Evolutionary conservation across 1,284 basidiomycete genomes (phyloP).

Genomic region (Exobasidium cylindrosporum): DNA sequence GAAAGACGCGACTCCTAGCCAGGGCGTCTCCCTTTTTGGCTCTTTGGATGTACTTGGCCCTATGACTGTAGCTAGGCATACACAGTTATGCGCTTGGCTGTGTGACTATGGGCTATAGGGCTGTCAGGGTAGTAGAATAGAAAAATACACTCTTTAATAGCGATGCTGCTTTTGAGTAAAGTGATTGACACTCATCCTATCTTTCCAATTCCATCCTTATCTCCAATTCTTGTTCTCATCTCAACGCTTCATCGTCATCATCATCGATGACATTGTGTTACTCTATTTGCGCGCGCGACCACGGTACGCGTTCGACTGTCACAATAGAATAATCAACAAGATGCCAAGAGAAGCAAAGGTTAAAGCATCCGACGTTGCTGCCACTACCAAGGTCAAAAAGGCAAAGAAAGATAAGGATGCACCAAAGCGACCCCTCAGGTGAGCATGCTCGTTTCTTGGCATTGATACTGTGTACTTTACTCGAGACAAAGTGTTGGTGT

Average conservation of each 20-base stretch:
- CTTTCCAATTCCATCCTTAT: not conserved
- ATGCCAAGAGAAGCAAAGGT: slow-evolving; percentile 52
- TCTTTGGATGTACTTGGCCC: not conserved
- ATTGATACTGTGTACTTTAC: not conserved
- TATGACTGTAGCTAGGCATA: no score
- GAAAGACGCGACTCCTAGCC: not conserved
- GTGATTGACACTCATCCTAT: not conserved
- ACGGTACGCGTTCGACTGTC: slow-evolving; percentile 1
- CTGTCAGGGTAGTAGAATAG: no score
- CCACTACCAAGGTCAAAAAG: slow-evolving; percentile 58
- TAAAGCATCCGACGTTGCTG: slow-evolving; percentile 41
- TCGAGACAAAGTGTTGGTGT: no score
- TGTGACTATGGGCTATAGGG: not conserved
- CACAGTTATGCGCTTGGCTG: no score
- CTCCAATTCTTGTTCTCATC: not conserved
- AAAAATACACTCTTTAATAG: not conserved
- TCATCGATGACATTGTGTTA: not conserved
- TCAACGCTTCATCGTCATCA: not conserved
- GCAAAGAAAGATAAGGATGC: slow-evolving; percentile 77
- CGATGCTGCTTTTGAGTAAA: no score
- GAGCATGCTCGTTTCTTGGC: not conserved
- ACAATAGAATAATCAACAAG: slow-evolving; percentile 22
- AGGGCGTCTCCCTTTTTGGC: not conserved
- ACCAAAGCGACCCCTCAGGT: slow-evolving; percentile 81
- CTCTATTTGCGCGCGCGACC: slow-evolving; percentile 4